A percentile compares a stretch with the other conserved stretches of the same genome.
phyloP scores from a whole-genome alignment of 352 stramenopile genomes.

The Pythium rhizo-oryzae region DNA sequence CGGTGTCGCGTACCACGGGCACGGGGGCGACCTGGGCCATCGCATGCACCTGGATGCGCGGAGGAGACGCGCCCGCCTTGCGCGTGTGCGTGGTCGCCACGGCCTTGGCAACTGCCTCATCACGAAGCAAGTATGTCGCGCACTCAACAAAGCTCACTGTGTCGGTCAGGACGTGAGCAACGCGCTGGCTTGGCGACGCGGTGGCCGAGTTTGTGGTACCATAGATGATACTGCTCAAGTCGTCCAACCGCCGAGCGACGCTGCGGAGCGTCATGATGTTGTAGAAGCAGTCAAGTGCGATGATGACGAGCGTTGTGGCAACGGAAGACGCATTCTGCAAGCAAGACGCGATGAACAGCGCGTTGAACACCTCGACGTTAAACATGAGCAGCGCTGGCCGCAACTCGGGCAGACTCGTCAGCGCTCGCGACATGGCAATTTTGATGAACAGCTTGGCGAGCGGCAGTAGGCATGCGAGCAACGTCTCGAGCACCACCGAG shows the following conservation, averaged over 20 bases:
- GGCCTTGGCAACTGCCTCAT: neutral
- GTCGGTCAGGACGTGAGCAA: no score
- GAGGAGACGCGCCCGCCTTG: neutral
- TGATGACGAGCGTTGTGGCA: constrained; percentile 30
- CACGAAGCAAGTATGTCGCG: neutral
- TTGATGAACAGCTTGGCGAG: constrained; percentile 17
- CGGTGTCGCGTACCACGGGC: no score
- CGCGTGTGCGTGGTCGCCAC: neutral
- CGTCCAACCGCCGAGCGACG: neutral
- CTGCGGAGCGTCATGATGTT: constrained; percentile 9
- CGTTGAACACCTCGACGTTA: constrained; percentile 29
- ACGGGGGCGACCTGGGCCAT: constrained; percentile 4
- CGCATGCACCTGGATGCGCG: neutral
- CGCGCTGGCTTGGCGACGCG: no score
- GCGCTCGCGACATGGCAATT: constrained; percentile 25
- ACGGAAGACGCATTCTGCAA: constrained; percentile 44
- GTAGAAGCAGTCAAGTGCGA: constrained; percentile 26
- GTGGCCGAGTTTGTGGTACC: neutral
- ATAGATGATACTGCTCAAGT: neutral
- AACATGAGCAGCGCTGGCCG: constrained; percentile 40
- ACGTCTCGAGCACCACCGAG: constrained; percentile 4
- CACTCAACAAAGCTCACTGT: neutral
- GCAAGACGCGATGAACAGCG: constrained; percentile 45
- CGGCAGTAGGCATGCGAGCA: constrained; percentile 10
- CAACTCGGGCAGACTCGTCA: constrained; percentile 29